Evolutionary conservation across 495 filamentous ascomycete genomes (phyloP).

Genomic region (Neurospora sp.): DNA sequence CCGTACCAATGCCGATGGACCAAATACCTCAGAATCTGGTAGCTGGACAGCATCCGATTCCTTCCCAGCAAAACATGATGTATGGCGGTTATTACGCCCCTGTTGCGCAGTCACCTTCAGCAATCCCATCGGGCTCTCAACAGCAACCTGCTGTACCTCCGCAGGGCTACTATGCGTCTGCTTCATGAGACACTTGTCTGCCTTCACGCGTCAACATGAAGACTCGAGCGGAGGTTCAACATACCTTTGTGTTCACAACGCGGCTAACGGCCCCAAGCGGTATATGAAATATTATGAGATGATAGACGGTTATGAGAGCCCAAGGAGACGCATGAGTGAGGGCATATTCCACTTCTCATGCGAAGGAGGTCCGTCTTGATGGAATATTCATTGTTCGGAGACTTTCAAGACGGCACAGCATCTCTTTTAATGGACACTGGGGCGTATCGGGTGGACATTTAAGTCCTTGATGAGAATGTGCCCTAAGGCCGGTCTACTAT

Average conservation of each 20-base stretch:
- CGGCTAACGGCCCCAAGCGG: not conserved
- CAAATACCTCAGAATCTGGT: not conserved
- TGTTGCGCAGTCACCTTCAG: not conserved
- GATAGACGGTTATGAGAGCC: not conserved
- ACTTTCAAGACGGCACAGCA: not conserved
- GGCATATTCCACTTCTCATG: not conserved
- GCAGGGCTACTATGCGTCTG: constrained; percentile 10
- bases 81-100: constrained; percentile 15
- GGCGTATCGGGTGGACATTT: not conserved
- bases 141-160: not conserved
- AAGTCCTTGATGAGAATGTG: not conserved
- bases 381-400: not conserved
- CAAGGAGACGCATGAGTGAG: not conserved
- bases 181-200: not conserved
- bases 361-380: not conserved
- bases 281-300: not conserved
- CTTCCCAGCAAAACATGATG: not conserved
- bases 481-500: not conserved
- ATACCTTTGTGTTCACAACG: not conserved
- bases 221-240: not conserved
- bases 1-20: not conserved
- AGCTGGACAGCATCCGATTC: not conserved
- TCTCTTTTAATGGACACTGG: not conserved
- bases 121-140: not conserved
- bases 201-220: not conserved